Base-by-base conservation (phyloP, 73 alveolate species). In the Blepharisma japonicum region DNA sequence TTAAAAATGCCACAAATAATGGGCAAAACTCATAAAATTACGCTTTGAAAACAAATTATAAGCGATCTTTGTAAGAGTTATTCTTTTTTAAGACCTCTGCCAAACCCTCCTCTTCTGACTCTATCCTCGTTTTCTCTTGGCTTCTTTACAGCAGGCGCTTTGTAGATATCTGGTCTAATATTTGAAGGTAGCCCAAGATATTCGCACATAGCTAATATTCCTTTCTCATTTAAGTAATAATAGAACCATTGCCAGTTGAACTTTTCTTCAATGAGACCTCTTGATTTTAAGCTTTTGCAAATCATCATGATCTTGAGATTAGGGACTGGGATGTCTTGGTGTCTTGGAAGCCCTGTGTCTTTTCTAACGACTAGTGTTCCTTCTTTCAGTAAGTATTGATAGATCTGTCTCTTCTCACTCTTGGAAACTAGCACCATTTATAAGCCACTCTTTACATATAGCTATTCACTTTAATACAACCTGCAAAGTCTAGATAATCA, bases 161-260 rank as follows among this genome's bases (percentile, higher is more conserved):
- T 86, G 89, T 79, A 83, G 71, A 87, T 84, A 55, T 92, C 87
- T 55, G 98, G 98, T 56, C 91, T 90, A 79, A 93, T 85, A 83
- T 84, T 89, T 21, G 87, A 72, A 32, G 98, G 97, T 81, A 93
- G 86, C 21, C 97, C 97, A 68, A 93, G 87, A 71, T 88, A 85
- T 81, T 93, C 87, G 86, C 92, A 88, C 80, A 93, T 88, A 87
- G 86, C 91, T 54, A 74, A 79, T 27, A 93, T 91, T 45, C 98
- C 98, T 81, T 83, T 83, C 82, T 86, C 81, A 67, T 88, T 93
- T 86, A 93, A 80, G 86, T 83, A 79, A 90, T 89, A 93, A 91
- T 93, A 93, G 81, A 82, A 87, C 97, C 97, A 93, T 77, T 90
- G 96, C 98, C 98, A 93, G 84, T 87, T 80, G 91, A 90, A 93